Evolutionary conservation across 2,329 filamentous ascomycete species (phyloP).

Genomic region (Xylariaceae sp.): DNA sequence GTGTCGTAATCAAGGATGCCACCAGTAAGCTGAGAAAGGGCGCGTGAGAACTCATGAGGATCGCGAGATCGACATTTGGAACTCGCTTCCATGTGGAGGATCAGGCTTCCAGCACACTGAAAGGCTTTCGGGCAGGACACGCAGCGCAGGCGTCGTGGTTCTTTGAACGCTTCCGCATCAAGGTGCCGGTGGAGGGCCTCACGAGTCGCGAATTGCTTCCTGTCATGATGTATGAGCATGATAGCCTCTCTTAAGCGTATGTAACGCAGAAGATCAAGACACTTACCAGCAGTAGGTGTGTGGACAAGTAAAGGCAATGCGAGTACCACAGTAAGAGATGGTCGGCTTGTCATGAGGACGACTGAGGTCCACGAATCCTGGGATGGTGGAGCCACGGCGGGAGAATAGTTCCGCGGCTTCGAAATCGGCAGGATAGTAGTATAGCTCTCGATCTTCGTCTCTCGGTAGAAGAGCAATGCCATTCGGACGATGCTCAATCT

Average conservation of each 20-base stretch:
- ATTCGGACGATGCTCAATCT: no score
- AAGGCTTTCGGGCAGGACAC: conserved; percentile 38
- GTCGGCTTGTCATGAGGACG: conserved; percentile 12
- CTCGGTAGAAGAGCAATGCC: no score
- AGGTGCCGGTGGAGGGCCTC: conserved; percentile 40
- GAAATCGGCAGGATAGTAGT: no score
- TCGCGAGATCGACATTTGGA: conserved; percentile 20
- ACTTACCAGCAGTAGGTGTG: conserved; percentile 16
- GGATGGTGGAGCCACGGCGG: no score
- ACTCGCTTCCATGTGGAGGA: conserved; percentile 45
- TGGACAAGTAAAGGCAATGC: conserved; percentile 15
- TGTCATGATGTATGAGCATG: conserved; percentile 24
- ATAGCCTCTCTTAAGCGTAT: neutral
- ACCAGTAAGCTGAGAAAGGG: conserved; percentile 18
- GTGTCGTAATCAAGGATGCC: conserved; percentile 21
- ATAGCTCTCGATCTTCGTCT: no score
- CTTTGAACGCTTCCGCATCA: conserved; percentile 38
- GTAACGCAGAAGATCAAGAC: neutral
- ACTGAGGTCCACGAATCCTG: conserved; percentile 5
- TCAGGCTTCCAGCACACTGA: conserved; percentile 38
- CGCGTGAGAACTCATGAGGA: conserved; percentile 11
- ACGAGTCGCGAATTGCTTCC: conserved; percentile 38
- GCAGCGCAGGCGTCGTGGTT: conserved; percentile 38
- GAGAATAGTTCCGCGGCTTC: no score
- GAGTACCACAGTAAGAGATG: conserved; percentile 7